Conservation (phyloP, 257 asterid genomes). For the Thymus quinquecostatus region DNA sequence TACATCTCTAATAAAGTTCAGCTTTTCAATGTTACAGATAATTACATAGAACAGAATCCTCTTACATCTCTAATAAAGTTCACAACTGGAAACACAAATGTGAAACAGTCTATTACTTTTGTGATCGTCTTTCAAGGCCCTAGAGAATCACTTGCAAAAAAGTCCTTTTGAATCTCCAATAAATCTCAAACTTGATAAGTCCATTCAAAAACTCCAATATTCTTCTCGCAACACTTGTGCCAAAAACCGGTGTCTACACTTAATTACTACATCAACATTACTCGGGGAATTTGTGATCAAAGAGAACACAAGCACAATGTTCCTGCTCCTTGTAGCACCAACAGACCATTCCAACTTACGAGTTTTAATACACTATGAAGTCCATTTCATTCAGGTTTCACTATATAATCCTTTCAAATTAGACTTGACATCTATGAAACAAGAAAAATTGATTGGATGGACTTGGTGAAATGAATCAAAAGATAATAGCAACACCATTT, state of each 20-base stretch:
- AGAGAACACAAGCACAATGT: not conserved
- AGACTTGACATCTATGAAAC: not conserved
- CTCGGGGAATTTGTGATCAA: too few relatives aligned
- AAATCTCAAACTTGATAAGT: not conserved
- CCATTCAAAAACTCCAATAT: not conserved
- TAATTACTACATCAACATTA: too few relatives aligned
- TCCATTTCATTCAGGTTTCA: not conserved
- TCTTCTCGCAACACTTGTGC: slow-evolving; percentile 7
- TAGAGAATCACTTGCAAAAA: not conserved
- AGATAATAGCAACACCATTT: not conserved
- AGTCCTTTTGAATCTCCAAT: not conserved
- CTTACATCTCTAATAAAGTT: too few relatives aligned
- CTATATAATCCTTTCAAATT: not conserved
- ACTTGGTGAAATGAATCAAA: slow-evolving; percentile 8
- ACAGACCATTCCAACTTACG: not conserved
- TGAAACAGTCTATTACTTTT: not conserved
- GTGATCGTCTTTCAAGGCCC: not conserved
- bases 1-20: not conserved
- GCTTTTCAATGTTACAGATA: too few relatives aligned
- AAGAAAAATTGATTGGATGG: not conserved
- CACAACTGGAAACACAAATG: not conserved
- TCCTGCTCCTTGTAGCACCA: not conserved
- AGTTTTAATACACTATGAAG: not conserved
- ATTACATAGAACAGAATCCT: too few relatives aligned
- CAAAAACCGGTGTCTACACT: not conserved